Evolutionary conservation across 2,329 filamentous ascomycete genomes (phyloP), one percentile per base, ranked within the genome.

Genomic region (Hymenoscyphus fructigenus): DNA sequence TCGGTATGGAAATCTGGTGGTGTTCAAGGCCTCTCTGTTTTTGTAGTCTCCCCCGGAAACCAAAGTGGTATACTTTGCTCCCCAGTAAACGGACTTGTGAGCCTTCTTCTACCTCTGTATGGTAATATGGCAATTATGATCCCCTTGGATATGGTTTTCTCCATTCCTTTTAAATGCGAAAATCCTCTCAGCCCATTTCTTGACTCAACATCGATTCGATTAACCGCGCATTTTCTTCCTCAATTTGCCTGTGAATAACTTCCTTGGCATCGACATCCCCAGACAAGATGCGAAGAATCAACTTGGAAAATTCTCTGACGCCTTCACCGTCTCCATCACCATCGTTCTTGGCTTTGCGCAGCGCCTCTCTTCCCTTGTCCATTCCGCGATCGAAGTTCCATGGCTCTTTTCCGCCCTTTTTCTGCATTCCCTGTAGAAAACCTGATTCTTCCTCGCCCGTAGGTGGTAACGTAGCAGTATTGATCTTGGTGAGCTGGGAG

Each of bases 301-400:
- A 76, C 66, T 85, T 84, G 57, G 82, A 83, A 71, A 87, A 90
- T 74, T 88, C 87, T 61, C 83, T 78, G 34, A 90, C 78, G 4
- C 80, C 86, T 69, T 88, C 85, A 34, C 85, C 85, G n/a, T 57
- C 53, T n/a, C 80, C 86, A 68, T 88, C 85, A 34, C 59, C 47
- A 64, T 83, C 83, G 68, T 83, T 81, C 64, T 83, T 79, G 38
- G 83, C 82, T 62, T 76, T 79, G 53, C 82, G 81, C 65, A 90
- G 76, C 15, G 81, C 82, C 23, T 82, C 79, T 56, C 85, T 82
- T 1, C 85, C 88, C 23, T 82, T 82, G 62, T 82, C 78, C 59
- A 87, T 79, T 6, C 87, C 87, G 5, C 83, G 78, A 59, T 89
- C 85, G 56, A 80, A 78, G 26, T 83, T 85, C 88, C 87, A 90